A percentile compares a stretch with the other conserved stretches of the same genome.
These are phyloP conservation scores for Vitis hybrid DNA, from an alignment of 177 flowering plant genomes.

Conservation along the genomic window DNA sequence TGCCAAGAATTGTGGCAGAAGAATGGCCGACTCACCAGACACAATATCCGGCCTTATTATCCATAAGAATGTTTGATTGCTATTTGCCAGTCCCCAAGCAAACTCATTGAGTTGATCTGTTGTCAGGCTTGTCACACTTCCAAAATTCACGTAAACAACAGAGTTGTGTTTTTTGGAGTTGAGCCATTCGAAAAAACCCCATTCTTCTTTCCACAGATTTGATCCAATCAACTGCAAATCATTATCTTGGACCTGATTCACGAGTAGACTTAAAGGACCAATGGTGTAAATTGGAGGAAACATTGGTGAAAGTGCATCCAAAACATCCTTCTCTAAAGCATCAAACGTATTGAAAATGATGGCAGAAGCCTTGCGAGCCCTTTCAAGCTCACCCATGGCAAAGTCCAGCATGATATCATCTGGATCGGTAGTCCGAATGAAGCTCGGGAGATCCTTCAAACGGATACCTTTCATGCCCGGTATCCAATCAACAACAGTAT, in stretches of 20 bases:
- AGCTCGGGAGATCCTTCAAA: too few relatives aligned
- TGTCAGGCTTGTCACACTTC: slow-evolving; percentile 40
- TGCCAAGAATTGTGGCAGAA: slow-evolving; percentile 34
- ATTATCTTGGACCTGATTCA: slow-evolving; percentile 1
- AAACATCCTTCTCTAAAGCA: slow-evolving; percentile 29
- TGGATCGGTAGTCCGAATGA: too few relatives aligned
- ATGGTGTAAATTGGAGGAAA: slow-evolving; percentile 41
- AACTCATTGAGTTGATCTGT: slow-evolving; percentile 32
- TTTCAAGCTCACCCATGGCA: background rate
- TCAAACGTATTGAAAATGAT: slow-evolving; percentile 47
- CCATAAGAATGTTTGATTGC: slow-evolving; percentile 34
- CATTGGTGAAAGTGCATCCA: slow-evolving; percentile 25
- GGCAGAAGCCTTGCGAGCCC: slow-evolving; percentile 34
- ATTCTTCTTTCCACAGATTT: slow-evolving; percentile 39
- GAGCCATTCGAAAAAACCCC: slow-evolving; percentile 34
- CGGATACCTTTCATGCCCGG: too few relatives aligned
- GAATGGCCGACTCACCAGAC: slow-evolving; percentile 28
- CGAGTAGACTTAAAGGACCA: slow-evolving; percentile 39
- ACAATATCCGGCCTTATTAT: slow-evolving; percentile 38
- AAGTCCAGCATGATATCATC: too few relatives aligned
- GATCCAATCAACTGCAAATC: slow-evolving; percentile 18
- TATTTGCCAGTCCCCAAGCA: slow-evolving; percentile 41
- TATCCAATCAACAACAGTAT: too few relatives aligned
- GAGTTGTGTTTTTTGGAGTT: slow-evolving; percentile 28
- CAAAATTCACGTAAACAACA: slow-evolving; percentile 44